Evolutionary conservation across 352 stramenopile genomes (phyloP).

Genomic region (Globisporangium ultimum): DNA sequence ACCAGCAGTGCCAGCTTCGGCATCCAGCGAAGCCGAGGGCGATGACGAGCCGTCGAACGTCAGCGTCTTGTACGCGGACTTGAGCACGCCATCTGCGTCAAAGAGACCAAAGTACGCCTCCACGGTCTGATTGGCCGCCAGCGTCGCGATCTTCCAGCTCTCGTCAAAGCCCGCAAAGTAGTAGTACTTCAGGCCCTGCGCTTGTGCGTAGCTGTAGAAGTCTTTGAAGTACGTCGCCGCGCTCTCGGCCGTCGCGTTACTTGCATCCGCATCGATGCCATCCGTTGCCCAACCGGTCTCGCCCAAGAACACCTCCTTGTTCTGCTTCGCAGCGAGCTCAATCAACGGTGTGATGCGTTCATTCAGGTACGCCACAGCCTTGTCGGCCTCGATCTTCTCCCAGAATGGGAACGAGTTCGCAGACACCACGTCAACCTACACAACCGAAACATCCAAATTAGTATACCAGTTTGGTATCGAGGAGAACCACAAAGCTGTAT

Average conservation of each 20-base stretch:
- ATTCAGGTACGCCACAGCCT: slow-evolving; percentile 37
- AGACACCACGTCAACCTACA: slow-evolving; percentile 49
- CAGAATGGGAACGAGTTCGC: slow-evolving; percentile 73
- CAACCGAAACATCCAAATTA: slow-evolving; percentile 24
- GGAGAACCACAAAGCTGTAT: not conserved
- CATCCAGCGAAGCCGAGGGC: not conserved
- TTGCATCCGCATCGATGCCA: slow-evolving; percentile 33
- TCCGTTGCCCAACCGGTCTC: slow-evolving; percentile 66
- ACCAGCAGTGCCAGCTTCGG: not conserved
- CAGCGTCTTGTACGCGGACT: slow-evolving; percentile 33
- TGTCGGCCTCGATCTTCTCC: slow-evolving; percentile 37
- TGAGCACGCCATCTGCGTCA: slow-evolving; percentile 41
- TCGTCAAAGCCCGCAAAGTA: slow-evolving; percentile 72
- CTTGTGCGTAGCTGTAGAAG: slow-evolving; percentile 41
- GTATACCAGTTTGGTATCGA: not conserved
- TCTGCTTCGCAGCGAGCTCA: slow-evolving; percentile 16
- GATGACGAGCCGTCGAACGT: slow-evolving; percentile 22
- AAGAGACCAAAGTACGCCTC: slow-evolving; percentile 76
- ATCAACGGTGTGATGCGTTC: slow-evolving; percentile 29
- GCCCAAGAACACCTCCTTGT: slow-evolving; percentile 56
- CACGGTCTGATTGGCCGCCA: slow-evolving; percentile 49
- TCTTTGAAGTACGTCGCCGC: slow-evolving; percentile 55
- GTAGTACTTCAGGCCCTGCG: slow-evolving; percentile 51
- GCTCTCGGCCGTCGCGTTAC: slow-evolving; percentile 33
- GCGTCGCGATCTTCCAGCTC: slow-evolving; percentile 50